These are phyloP conservation scores for Coniophora puteana DNA, from an alignment of 1,284 basidiomycete species.

Conservation along the genomic window DNA sequence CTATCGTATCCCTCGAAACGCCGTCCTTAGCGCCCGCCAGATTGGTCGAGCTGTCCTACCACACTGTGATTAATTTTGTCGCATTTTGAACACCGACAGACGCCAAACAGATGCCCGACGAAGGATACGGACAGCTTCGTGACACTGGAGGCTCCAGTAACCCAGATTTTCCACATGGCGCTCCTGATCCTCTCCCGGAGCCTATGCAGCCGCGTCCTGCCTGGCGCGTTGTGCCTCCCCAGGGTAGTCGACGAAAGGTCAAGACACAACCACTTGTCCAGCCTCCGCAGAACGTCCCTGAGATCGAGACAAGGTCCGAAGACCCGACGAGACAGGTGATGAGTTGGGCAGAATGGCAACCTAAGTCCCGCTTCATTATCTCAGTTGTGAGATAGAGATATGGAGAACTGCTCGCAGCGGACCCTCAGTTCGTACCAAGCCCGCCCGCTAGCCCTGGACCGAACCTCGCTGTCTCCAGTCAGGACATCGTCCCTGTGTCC, in stretches of 20 bases:
- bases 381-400: too few species aligned
- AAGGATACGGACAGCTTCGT: too few species aligned
- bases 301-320: too few species aligned
- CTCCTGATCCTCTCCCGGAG: slow-evolving; percentile 37
- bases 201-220: slow-evolving; percentile 42
- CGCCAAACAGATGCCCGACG: too few species aligned
- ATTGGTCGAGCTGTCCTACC: too few species aligned
- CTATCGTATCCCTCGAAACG: too few species aligned
- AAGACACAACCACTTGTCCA: slow-evolving; percentile 34
- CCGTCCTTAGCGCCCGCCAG: too few species aligned
- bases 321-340: slow-evolving; percentile 34
- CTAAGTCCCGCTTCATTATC: slow-evolving; percentile 46
- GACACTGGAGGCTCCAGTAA: too few species aligned
- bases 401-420: slow-evolving; percentile 33
- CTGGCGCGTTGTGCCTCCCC: slow-evolving; percentile 50
- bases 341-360: slow-evolving; percentile 69
- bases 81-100: too few species aligned
- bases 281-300: slow-evolving; percentile 28
- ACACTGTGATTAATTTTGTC: too few species aligned
- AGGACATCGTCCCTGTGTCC: too few species aligned
- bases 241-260: slow-evolving; percentile 35
- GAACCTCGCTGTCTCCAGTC: slow-evolving; percentile 51
- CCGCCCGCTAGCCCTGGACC: slow-evolving; percentile 48
- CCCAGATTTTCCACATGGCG: slow-evolving; percentile 37
- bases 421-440: slow-evolving; percentile 43